A percentile compares a stretch with the other conserved stretches of the same genome.
phyloP scores from a whole-genome alignment of 768 basidiomycete genomes.

The Tylopilus rubrobrunneus region DNA sequence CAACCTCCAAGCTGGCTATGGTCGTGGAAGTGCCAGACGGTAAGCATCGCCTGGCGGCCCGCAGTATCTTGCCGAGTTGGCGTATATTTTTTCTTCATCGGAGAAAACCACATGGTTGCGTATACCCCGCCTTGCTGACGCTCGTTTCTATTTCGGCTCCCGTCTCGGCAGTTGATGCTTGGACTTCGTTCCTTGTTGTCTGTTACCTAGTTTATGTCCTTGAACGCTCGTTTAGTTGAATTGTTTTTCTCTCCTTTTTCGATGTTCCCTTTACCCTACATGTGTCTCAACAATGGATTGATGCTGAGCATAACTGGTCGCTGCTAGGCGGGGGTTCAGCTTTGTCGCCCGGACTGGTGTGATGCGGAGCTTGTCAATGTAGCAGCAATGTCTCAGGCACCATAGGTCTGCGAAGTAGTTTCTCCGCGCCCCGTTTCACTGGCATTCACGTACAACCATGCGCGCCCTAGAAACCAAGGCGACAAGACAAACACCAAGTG shows the following conservation, averaged over 20 bases:
- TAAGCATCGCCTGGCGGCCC: conserved; percentile 4
- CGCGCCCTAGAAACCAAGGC: too few relatives aligned
- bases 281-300: conserved; percentile 13
- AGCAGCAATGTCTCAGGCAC: too few relatives aligned
- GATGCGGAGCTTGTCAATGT: too few relatives aligned
- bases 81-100: neutral
- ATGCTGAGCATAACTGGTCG: neutral
- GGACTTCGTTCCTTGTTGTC: conserved; percentile 1
- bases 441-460: too few relatives aligned
- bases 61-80: conserved; percentile 5
- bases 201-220: neutral
- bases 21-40: conserved; percentile 50
- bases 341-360: neutral
- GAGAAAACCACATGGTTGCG: conserved; percentile 8
- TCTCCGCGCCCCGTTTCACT: too few relatives aligned
- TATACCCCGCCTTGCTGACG: conserved; percentile 26
- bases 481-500: too few relatives aligned
- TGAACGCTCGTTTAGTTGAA: conserved; percentile 26
- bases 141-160: conserved; percentile 18
- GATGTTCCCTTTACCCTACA: conserved; percentile 15
- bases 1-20: conserved; percentile 82
- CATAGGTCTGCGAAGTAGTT: too few relatives aligned
- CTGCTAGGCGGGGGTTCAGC: too few relatives aligned
- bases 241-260: conserved; percentile 5
- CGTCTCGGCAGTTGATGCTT: conserved; percentile 5